Conservation (phyloP, 495 filamentous ascomycete genomes). For the Lineolata rhizophorae region DNA sequence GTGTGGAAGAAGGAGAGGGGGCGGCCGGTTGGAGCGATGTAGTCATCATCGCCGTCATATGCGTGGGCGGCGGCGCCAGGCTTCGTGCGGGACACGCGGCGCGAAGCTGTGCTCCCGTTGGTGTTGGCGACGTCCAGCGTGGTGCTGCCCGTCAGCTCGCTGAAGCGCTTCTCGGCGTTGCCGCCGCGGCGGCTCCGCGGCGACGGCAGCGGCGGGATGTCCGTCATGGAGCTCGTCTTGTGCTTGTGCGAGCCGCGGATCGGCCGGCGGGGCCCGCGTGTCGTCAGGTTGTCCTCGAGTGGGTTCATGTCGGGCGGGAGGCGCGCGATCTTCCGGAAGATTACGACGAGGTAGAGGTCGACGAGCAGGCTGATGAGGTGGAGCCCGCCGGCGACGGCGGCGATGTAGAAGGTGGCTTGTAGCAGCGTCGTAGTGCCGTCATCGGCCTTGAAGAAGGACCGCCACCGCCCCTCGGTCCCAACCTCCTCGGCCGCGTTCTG, state of each 20-base stretch:
- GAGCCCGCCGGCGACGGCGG: constrained; percentile 35
- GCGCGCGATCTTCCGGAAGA: constrained; percentile 57
- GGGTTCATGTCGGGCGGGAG: constrained; percentile 88
- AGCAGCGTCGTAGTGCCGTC: constrained; percentile 31
- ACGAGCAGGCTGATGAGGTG: constrained; percentile 48
- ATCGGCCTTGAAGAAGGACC: constrained; percentile 31
- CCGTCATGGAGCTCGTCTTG: constrained; percentile 31
- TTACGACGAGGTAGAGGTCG: constrained; percentile 44
- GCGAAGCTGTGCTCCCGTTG: background rate
- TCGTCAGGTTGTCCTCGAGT: constrained; percentile 65
- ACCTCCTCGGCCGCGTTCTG: constrained; percentile 25
- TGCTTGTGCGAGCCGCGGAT: constrained; percentile 33
- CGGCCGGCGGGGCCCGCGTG: constrained; percentile 24
- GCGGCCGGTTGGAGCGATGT: too few species aligned
- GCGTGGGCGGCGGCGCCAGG: background rate
- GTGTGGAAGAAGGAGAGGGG: constrained; percentile 60
- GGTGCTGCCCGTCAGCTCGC: constrained; percentile 2
- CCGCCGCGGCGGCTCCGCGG: too few species aligned
- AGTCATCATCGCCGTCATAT: constrained; percentile 21
- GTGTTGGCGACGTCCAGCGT: background rate
- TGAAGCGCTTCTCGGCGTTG: constrained; percentile 3
- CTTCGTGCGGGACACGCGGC: background rate
- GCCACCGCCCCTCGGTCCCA: constrained; percentile 31
- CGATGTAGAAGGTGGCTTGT: constrained; percentile 37
- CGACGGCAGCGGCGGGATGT: too few species aligned